Conservation (phyloP, 345 rosid species). For the Euphorbia lathyris region DNA sequence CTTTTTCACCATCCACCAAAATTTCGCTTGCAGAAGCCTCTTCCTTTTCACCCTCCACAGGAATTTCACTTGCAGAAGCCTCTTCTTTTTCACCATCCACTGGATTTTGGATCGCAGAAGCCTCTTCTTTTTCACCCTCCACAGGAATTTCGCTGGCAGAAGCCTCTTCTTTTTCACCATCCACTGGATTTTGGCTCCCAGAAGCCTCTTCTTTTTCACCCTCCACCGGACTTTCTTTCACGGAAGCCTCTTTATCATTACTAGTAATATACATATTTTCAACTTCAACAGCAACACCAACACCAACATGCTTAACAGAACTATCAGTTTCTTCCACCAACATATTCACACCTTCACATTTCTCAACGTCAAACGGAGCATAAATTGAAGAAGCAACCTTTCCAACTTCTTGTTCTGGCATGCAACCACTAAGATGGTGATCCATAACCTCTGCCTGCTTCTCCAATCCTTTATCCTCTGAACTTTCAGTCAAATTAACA, state of each 20-base stretch:
- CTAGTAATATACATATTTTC: neutral
- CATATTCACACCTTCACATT: neutral
- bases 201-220: neutral
- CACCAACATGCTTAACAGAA: neutral
- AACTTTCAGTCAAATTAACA: neutral
- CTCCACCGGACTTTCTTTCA: constrained; percentile 1
- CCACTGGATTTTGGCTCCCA: neutral
- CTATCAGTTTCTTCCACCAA: neutral
- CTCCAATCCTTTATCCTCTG: constrained; percentile 7
- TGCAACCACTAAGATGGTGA: neutral
- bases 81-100: neutral
- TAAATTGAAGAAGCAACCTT: neutral
- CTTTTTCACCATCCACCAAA: neutral
- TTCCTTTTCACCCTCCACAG: neutral
- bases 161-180: neutral
- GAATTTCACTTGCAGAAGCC: neutral
- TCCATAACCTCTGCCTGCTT: neutral
- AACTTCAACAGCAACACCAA: constrained; percentile 13
- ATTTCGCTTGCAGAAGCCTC: neutral
- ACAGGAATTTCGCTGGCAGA: neutral
- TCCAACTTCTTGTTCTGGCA: neutral
- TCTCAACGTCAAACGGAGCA: neutral
- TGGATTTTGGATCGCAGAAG: neutral
- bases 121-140: neutral
- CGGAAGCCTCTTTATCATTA: constrained; percentile 1